Conservation (phyloP, 202 grass and related monocot genomes). For the Alloteropsis angusta region DNA sequence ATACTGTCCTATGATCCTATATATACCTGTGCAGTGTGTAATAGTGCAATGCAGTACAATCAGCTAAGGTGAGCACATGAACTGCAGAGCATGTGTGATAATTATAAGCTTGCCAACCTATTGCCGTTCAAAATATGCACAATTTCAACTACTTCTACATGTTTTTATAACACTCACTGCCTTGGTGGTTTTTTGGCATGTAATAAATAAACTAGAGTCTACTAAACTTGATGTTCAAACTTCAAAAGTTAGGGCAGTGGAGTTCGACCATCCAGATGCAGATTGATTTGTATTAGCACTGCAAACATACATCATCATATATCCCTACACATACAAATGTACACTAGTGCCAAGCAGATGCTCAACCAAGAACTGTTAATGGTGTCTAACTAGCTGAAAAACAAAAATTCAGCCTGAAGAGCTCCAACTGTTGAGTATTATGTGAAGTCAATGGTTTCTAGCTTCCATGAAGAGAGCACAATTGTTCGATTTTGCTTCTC, state of each 20-base stretch:
- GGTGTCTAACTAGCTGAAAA: not conserved
- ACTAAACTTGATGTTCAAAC: not conserved
- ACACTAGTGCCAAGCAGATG: not conserved
- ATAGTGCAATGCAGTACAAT: not conserved
- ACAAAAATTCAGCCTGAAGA: not conserved
- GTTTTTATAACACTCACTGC: not conserved
- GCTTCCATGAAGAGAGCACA: not conserved
- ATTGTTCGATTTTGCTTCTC: not conserved
- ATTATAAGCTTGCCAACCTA: not conserved
- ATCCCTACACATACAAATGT: constrained; percentile 15
- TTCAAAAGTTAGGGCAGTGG: not conserved
- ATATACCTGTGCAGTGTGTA: not conserved
- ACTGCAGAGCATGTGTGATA: not conserved
- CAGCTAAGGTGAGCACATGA: not conserved
- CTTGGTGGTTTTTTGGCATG: not conserved
- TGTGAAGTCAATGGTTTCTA: constrained; percentile 13
- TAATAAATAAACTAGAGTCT: not conserved
- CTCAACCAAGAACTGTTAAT: not conserved
- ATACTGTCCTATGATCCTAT: not conserved
- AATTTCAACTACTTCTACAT: not conserved
- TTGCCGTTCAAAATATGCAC: not conserved
- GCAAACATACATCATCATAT: not conserved
- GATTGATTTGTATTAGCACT: not conserved
- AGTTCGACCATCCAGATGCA: not conserved
- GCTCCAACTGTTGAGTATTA: not conserved